A percentile compares a stretch with the other conserved stretches of the same genome.
phyloP scores from a whole-genome alignment of 306 rosid genomes.

The Cicer yamashitae region DNA sequence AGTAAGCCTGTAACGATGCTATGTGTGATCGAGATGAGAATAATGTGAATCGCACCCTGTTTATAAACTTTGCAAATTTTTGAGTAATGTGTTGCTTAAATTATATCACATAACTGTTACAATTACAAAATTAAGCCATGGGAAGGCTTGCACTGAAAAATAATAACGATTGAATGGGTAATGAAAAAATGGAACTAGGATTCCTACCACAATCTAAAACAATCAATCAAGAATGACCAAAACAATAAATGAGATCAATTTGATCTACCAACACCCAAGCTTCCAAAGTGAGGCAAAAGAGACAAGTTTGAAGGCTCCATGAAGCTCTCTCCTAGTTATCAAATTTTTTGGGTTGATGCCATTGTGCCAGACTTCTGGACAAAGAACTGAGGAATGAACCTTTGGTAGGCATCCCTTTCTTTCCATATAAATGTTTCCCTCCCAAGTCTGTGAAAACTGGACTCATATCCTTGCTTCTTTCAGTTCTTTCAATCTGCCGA shows the following conservation, averaged over 20 bases:
- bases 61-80: constrained; percentile 26
- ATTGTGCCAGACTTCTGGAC: constrained; percentile 81
- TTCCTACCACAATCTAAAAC: constrained; percentile 54
- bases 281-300: constrained; percentile 48
- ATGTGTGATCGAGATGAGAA: neutral
- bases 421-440: constrained; percentile 90
- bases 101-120: constrained; percentile 49
- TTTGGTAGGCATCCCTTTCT: constrained; percentile 85
- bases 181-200: constrained; percentile 55
- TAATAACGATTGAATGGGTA: constrained; percentile 64
- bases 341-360: constrained; percentile 96
- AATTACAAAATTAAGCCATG: constrained; percentile 64
- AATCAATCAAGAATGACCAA: constrained; percentile 60
- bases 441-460: constrained; percentile 90
- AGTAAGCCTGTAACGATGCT: neutral
- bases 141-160: constrained; percentile 55
- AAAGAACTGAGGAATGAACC: constrained; percentile 75
- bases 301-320: constrained; percentile 39
- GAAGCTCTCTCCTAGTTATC: constrained; percentile 63
- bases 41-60: constrained; percentile 13
- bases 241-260: constrained; percentile 52
- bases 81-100: constrained; percentile 44
- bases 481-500: constrained; percentile 82
- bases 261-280: constrained; percentile 49
- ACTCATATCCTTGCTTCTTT: constrained; percentile 83